Conservation (phyloP, 2,329 filamentous ascomycete genomes). For the Fusarium acutatum region DNA sequence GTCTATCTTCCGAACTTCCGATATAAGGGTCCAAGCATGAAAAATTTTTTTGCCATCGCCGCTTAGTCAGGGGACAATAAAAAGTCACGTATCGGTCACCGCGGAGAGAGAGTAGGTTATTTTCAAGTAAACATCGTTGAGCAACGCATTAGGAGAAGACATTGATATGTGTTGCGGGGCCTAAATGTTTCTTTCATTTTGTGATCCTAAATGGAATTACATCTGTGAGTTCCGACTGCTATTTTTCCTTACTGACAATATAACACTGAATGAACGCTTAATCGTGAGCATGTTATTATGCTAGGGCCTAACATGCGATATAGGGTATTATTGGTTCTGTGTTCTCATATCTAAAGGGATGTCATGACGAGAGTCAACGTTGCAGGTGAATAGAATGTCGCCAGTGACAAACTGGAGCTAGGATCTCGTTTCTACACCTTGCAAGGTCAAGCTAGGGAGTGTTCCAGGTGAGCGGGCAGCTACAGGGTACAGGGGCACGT, state of each 20-base stretch:
- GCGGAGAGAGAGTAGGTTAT: accelerated
- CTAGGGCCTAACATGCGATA: too few relatives aligned
- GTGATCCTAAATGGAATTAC: accelerated
- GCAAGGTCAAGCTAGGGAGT: not conserved
- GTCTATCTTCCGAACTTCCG: not conserved
- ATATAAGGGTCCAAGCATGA: not conserved
- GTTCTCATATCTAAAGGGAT: not conserved
- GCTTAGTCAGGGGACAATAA: not conserved
- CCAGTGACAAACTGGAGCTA: too few relatives aligned
- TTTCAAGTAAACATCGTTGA: accelerated
- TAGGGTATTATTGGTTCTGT: not conserved
- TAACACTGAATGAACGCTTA: not conserved
- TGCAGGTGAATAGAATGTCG: not conserved
- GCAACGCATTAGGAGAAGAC: accelerated
- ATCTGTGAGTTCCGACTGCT: accelerated
- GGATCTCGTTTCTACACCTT: not conserved
- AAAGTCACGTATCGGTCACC: accelerated
- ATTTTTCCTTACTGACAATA: accelerated
- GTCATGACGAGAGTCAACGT: too few relatives aligned
- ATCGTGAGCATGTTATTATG: too few relatives aligned
- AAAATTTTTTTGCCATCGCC: not conserved
- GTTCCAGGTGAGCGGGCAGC: not conserved
- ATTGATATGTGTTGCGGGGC: accelerated
- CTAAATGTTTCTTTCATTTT: accelerated
- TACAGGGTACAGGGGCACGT: not conserved